Base-by-base conservation (phyloP, 495 filamentous ascomycete species). In the Sabuloglossum arenarium region DNA sequence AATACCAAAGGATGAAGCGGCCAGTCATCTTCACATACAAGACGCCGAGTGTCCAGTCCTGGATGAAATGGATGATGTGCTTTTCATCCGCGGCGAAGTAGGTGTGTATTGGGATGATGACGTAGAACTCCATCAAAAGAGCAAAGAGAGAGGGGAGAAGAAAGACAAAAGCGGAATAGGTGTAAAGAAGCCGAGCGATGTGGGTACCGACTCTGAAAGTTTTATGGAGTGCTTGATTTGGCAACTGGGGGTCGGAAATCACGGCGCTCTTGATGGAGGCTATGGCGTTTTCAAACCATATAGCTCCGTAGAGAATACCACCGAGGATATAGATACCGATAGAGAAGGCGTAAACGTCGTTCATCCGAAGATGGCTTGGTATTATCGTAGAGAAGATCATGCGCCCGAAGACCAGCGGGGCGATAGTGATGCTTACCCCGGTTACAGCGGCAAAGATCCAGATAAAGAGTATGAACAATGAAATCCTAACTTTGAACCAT, bases 291-390 rank as follows among this genome's bases (percentile, higher is more conserved):
- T 67, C 69, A 16, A 74, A 65, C 61, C 82, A 77, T 56, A 79
- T 64, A 10, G 76, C 60, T 28, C 72, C 61, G 64, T 85, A 89
- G 14, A 74, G 68, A 14, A 77, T 62, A 5, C 76, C 75, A 53
- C 85, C 85, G 27, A 91, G 74, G 19, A 86, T 70, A 63, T 88
- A 90, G 56, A 90, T 73, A 21, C 91, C 91, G 37, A 87, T 78
- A 50, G 86, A 91, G 66, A 94, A 94, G 11, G 93, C 90, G 65
- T 99, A 97, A 34, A 99, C 82, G 65, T 99, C 91, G 66, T 96
- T 97, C 64, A 87, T 80, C 21, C 80, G 78, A 37, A 83, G 72
- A 45, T 81, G 71, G 19, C 69, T 64, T 16, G 85, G 82, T 49
- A 91, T 77, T 19, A 84, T 69, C 8, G 71, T 66, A 27, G 79